A percentile compares a stretch with the other conserved stretches of the same genome.
phyloP scores from a whole-genome alignment of 257 asterid genomes.

The Solanum okadae region DNA sequence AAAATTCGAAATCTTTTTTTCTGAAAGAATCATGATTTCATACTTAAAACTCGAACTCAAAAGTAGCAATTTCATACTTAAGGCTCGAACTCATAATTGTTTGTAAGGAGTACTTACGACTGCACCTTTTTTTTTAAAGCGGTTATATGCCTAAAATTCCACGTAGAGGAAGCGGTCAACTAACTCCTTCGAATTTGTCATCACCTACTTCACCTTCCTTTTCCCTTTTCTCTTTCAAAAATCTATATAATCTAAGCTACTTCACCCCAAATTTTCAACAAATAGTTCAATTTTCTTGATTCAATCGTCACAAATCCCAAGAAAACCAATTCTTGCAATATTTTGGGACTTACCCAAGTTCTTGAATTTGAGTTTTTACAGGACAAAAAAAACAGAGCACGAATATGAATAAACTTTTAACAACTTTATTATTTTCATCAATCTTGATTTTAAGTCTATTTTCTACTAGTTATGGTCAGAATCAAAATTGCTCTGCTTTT shows the following conservation, averaged over 20 bases:
- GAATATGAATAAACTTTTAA: conserved; percentile 15
- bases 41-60: too few relatives aligned
- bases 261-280: background rate
- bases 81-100: too few relatives aligned
- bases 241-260: background rate
- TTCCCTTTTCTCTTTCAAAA: background rate
- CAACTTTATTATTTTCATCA: conserved; percentile 3
- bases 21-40: accelerated
- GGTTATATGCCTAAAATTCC: background rate
- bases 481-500: conserved; percentile 16
- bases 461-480: conserved; percentile 13
- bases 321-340: background rate
- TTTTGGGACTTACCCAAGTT: background rate
- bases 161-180: conserved; percentile 7
- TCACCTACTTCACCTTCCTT: background rate
- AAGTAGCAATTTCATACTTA: too few relatives aligned
- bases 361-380: background rate
- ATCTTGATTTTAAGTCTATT: conserved; percentile 5
- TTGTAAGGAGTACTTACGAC: too few relatives aligned
- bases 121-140: too few relatives aligned
- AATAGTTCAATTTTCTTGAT: background rate
- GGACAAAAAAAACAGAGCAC: background rate
- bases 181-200: background rate
- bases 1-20: too few relatives aligned
- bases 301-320: background rate